These are phyloP conservation scores for Aspergillus fijiensis DNA, from an alignment of 2,329 filamentous ascomycete species.

Conservation along the genomic window DNA sequence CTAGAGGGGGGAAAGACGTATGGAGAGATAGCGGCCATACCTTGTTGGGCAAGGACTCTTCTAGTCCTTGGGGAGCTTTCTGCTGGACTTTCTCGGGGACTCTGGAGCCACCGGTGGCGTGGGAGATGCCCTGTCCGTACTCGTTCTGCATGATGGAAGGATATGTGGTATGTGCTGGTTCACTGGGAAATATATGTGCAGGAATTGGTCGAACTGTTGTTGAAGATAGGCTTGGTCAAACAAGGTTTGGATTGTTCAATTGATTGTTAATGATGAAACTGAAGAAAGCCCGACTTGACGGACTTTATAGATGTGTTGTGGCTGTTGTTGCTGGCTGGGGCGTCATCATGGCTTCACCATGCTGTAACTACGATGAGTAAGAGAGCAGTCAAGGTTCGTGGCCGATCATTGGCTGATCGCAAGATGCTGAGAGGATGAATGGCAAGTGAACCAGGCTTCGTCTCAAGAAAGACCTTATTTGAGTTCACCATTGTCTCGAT, in stretches of 20 bases:
- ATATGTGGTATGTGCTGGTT: too few species aligned
- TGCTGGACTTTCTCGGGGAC: background rate
- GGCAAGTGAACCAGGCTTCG: too few species aligned
- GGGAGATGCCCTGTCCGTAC: background rate
- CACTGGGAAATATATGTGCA: too few species aligned
- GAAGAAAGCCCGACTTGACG: rapidly evolving
- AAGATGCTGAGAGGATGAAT: too few species aligned
- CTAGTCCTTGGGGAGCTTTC: background rate
- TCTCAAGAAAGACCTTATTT: too few species aligned
- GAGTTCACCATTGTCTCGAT: too few species aligned
- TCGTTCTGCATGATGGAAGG: background rate
- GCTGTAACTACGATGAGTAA: background rate
- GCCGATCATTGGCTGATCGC: conserved; percentile 16
- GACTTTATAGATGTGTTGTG: background rate
- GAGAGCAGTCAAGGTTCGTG: background rate
- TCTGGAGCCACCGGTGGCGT: conserved; percentile 2
- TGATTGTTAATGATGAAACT: too few species aligned
- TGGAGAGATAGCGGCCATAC: background rate
- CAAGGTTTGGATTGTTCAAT: too few species aligned
- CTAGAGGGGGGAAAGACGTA: too few species aligned
- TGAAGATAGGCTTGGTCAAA: too few species aligned
- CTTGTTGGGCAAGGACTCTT: background rate
- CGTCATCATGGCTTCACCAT: conserved; percentile 3
- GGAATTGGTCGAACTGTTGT: too few species aligned
- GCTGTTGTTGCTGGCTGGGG: background rate